Conservation (phyloP, 2,329 filamentous ascomycete species). For the Rosellinia necatrix region DNA sequence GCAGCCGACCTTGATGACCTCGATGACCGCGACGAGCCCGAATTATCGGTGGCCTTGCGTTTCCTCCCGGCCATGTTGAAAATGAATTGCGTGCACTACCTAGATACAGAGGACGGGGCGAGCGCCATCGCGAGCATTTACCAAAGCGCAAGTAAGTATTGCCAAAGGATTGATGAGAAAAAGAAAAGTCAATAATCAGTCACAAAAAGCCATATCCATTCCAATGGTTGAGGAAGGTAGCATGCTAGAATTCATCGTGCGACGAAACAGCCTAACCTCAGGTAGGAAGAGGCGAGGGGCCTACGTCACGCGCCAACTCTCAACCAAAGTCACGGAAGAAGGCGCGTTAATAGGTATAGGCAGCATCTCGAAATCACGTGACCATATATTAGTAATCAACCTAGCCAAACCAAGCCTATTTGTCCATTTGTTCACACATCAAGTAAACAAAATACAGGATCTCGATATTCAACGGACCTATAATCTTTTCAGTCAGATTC, state of each 20-base stretch:
- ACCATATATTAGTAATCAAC: no score
- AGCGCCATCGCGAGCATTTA: slow-evolving; percentile 1
- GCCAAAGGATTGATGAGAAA: neutral
- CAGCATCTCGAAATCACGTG: slow-evolving; percentile 29
- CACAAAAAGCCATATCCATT: no score
- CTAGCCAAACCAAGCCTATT: no score
- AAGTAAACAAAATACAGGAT: no score
- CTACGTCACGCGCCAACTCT: slow-evolving; percentile 23
- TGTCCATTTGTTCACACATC: neutral
- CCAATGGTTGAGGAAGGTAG: no score
- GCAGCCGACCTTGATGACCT: slow-evolving; percentile 36
- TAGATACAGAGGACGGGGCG: neutral
- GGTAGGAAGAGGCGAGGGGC: neutral
- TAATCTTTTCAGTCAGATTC: no score
- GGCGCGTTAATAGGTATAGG: slow-evolving; percentile 21
- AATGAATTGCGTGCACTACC: neutral
- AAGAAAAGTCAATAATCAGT: no score
- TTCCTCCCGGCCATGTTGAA: slow-evolving; percentile 39
- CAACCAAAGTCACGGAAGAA: neutral
- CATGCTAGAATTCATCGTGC: no score
- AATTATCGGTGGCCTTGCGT: slow-evolving; percentile 29
- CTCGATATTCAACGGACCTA: no score
- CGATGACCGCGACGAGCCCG: slow-evolving; percentile 29
- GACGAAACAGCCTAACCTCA: neutral
- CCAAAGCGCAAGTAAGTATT: neutral